Evolutionary conservation across 345 rosid genomes (phyloP).

Genomic region (Lepidium didymum): DNA sequence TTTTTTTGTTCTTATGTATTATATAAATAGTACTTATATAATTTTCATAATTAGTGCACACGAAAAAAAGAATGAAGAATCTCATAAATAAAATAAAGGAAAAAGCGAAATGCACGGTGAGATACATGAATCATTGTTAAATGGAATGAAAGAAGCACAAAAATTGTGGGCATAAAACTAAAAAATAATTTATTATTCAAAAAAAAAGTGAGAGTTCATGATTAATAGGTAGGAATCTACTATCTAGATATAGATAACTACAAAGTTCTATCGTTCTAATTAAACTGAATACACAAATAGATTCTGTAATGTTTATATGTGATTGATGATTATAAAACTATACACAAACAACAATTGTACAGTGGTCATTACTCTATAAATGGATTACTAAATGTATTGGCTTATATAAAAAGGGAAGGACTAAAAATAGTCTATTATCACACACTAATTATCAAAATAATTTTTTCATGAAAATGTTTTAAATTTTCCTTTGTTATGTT

Average conservation of each 20-base stretch:
- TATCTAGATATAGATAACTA: not conserved
- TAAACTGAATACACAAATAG: not conserved
- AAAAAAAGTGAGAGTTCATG: slow-evolving; percentile 12
- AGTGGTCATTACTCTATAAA: not conserved
- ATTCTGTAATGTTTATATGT: not conserved
- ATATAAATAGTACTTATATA: not conserved
- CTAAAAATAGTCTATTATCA: too few relatives aligned
- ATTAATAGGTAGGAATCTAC: slow-evolving; percentile 1
- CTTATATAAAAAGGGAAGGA: too few relatives aligned
- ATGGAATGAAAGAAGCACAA: slow-evolving; percentile 19
- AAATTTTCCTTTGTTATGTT: too few relatives aligned
- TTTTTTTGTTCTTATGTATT: not conserved
- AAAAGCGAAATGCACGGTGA: slow-evolving; percentile 21
- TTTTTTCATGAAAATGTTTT: too few relatives aligned
- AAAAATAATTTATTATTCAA: not conserved
- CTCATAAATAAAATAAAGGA: slow-evolving; percentile 1
- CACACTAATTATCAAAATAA: too few relatives aligned
- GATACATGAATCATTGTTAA: slow-evolving; percentile 21
- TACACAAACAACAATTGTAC: not conserved
- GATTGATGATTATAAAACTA: not conserved
- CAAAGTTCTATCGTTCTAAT: not conserved
- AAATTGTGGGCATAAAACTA: slow-evolving; percentile 9
- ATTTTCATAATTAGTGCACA: slow-evolving; percentile 21
- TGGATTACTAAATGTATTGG: not conserved
- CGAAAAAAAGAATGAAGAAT: slow-evolving; percentile 16